Evolutionary conservation across 2,329 filamentous ascomycete genomes (phyloP).

Genomic region (Dactylellina cionopaga): DNA sequence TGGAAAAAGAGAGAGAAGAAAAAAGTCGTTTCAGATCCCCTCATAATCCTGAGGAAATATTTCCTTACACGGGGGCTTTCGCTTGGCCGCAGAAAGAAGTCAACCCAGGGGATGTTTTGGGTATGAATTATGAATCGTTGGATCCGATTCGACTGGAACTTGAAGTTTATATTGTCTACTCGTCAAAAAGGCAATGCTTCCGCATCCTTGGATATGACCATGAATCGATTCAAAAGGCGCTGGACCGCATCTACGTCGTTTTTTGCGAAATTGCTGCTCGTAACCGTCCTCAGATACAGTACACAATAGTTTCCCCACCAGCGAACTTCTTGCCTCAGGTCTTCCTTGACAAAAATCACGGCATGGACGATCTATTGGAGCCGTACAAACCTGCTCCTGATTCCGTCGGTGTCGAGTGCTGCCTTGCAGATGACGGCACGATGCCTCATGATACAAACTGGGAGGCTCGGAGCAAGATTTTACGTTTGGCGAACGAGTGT

Average conservation of each 20-base stretch:
- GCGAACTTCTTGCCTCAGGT: constrained; percentile 27
- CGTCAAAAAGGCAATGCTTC: constrained; percentile 49
- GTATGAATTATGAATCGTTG: constrained; percentile 53
- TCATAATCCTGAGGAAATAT: constrained; percentile 42
- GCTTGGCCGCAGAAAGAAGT: constrained; percentile 54
- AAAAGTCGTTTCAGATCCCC: constrained; percentile 31
- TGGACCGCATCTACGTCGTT: constrained; percentile 54
- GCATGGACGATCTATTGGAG: constrained; percentile 51
- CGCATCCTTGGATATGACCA: constrained; percentile 54
- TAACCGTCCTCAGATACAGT: constrained; percentile 50
- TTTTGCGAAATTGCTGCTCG: constrained; percentile 56
- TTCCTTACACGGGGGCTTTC: constrained; percentile 53
- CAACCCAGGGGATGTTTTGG: constrained; percentile 50
- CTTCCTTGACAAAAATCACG: constrained; percentile 45
- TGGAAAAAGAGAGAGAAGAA: constrained; percentile 43
- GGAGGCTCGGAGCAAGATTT: constrained; percentile 26
- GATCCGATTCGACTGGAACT: constrained; percentile 55
- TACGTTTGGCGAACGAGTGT: constrained; percentile 53
- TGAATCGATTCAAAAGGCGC: constrained; percentile 51
- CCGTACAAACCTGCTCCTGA: constrained; percentile 43
- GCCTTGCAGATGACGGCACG: constrained; percentile 43
- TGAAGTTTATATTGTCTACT: constrained; percentile 54
- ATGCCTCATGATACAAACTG: constrained; percentile 40
- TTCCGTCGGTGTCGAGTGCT: constrained; percentile 47
- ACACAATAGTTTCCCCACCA: constrained; percentile 52